Conservation (phyloP, 768 basidiomycete species). For the Phlegmacium glaucopus region DNA sequence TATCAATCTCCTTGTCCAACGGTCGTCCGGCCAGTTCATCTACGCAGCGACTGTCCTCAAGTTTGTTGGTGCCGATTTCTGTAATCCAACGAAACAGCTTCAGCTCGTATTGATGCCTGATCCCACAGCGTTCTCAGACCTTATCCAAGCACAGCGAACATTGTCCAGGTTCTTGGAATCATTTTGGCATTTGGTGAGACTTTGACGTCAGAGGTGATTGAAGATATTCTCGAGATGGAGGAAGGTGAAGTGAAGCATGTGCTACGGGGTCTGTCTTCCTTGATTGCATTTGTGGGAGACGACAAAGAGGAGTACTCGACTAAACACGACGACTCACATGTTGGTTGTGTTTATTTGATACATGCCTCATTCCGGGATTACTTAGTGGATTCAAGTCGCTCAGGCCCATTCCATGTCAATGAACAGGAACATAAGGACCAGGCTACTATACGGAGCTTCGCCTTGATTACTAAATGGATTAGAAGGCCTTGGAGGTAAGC, state of each 20-base stretch:
- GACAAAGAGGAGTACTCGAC: too few species aligned
- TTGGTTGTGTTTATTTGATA: too few species aligned
- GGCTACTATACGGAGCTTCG: slow-evolving; percentile 3
- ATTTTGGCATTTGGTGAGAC: not conserved
- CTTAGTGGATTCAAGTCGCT: slow-evolving; percentile 8
- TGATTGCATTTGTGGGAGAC: not conserved
- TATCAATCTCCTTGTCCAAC: too few species aligned
- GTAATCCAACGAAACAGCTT: slow-evolving; percentile 7
- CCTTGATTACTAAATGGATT: slow-evolving; percentile 6
- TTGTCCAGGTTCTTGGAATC: slow-evolving; percentile 2
- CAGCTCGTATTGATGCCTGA: slow-evolving; percentile 2
- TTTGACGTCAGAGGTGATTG: not conserved
- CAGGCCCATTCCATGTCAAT: slow-evolving; percentile 5
- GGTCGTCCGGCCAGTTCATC: too few species aligned
- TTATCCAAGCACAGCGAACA: not conserved
- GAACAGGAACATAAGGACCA: slow-evolving; percentile 2
- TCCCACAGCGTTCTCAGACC: slow-evolving; percentile 3
- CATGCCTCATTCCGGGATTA: slow-evolving; percentile 3
- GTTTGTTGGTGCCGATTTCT: slow-evolving; percentile 9
- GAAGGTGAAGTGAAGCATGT: not conserved
- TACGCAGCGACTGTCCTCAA: slow-evolving; percentile 5
- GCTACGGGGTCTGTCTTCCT: slow-evolving; percentile 6
- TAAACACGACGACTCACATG: too few species aligned
- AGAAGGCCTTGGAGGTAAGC: not conserved
- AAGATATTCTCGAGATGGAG: not conserved